Evolutionary conservation across 2,329 filamentous ascomycete genomes (phyloP).

Genomic region (Botrytis paeoniae): DNA sequence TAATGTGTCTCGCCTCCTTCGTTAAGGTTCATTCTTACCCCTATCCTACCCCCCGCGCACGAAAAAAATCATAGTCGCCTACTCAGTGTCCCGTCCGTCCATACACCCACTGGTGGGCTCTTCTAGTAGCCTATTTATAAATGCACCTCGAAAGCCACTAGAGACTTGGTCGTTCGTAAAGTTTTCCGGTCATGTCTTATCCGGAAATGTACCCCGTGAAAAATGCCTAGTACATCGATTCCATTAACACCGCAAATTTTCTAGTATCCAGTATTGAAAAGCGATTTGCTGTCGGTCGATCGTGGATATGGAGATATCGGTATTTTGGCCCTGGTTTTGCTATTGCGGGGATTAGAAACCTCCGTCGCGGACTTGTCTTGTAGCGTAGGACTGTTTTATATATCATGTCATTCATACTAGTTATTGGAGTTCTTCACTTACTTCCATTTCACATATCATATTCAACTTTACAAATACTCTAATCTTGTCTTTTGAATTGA

Average conservation of each 20-base stretch:
- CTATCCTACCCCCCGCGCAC: neutral
- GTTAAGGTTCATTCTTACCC: neutral
- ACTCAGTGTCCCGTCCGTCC: no score
- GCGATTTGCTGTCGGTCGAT: neutral
- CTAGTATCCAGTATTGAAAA: neutral
- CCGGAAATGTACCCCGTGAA: no score
- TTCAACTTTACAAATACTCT: neutral
- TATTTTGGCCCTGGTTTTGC: neutral
- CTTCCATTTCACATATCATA: neutral
- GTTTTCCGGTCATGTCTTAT: neutral
- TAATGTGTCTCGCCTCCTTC: neutral
- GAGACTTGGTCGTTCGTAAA: neutral
- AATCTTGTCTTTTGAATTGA: neutral
- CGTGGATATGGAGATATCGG: neutral
- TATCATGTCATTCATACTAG: neutral
- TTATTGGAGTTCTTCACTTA: neutral
- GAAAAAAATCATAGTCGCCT: neutral
- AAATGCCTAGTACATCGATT: accelerated
- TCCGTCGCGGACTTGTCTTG: neutral
- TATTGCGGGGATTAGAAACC: neutral
- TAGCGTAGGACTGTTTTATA: neutral
- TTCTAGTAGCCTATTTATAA: neutral
- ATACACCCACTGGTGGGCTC: no score
- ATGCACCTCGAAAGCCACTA: neutral
- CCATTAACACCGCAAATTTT: neutral